phyloP scores from a whole-genome alignment of 345 rosid genomes.

The Bruguiera sexangula region DNA sequence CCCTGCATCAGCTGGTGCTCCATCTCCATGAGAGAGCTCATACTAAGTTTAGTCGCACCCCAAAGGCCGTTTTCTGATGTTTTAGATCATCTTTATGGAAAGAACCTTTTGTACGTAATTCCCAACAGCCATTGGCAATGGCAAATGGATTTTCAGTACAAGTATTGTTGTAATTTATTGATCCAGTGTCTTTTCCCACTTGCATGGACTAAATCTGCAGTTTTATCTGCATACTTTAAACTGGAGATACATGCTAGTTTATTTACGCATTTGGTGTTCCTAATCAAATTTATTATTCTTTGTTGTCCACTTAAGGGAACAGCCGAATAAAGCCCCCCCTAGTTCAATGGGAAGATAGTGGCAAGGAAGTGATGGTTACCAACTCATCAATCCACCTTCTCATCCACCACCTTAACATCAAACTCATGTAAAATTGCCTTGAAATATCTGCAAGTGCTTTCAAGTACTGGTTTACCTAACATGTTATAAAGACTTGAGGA shows the following conservation, averaged over 20 bases:
- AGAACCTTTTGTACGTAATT: no score
- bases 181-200: no score
- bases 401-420: constrained; percentile 3
- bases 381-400: constrained; percentile 21
- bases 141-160: no score
- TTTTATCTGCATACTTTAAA: neutral
- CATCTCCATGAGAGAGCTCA: neutral
- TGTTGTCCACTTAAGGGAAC: neutral
- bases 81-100: no score
- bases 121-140: no score
- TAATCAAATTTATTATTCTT: neutral
- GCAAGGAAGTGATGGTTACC: constrained; percentile 13
- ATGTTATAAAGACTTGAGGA: neutral
- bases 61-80: no score
- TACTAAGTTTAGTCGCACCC: no score
- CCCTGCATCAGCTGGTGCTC: constrained; percentile 8
- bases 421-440: neutral
- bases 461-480: constrained; percentile 2
- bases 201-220: no score
- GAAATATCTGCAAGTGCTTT: constrained; percentile 6
- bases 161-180: no score
- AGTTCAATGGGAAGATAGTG: neutral
- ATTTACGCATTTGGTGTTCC: neutral
- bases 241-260: neutral
- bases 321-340: neutral